These are phyloP conservation scores for Acanthamoeba sp. DNA, from an alignment of 208 protist genomes.

Conservation along the genomic window DNA sequence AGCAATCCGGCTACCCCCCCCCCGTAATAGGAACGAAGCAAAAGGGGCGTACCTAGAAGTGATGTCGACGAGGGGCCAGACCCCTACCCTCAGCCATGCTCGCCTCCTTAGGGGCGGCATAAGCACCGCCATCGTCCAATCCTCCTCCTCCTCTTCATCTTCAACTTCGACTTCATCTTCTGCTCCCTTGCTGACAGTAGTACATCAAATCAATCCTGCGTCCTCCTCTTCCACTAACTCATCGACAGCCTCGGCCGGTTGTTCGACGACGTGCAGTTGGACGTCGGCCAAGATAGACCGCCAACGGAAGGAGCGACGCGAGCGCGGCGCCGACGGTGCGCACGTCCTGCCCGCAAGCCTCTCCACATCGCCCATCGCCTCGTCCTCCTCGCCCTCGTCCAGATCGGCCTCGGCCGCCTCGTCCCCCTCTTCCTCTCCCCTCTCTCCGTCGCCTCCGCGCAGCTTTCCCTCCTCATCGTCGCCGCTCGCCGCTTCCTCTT, in stretches of 20 bases:
- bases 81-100: neutral
- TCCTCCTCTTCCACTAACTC: neutral
- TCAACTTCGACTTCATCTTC: neutral
- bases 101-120: neutral
- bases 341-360: neutral
- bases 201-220: neutral
- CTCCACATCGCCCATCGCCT: neutral
- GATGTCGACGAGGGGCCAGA: neutral
- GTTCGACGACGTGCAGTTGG: neutral
- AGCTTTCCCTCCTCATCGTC: neutral
- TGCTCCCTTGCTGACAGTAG: neutral
- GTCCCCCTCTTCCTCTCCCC: neutral
- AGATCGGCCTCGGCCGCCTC: neutral
- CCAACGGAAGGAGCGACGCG: neutral
- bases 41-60: too few relatives aligned
- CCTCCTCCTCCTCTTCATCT: neutral
- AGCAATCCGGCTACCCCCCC: too few relatives aligned
- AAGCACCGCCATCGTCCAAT: neutral
- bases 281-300: conserved; percentile 4
- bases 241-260: neutral
- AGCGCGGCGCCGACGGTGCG: neutral
- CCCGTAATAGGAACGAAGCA: too few relatives aligned
- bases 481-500: neutral
- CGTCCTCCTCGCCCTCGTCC: neutral
- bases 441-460: neutral